These are phyloP conservation scores for Saprolegnia parasitica DNA, from an alignment of 352 stramenopile genomes.

Conservation along the genomic window DNA sequence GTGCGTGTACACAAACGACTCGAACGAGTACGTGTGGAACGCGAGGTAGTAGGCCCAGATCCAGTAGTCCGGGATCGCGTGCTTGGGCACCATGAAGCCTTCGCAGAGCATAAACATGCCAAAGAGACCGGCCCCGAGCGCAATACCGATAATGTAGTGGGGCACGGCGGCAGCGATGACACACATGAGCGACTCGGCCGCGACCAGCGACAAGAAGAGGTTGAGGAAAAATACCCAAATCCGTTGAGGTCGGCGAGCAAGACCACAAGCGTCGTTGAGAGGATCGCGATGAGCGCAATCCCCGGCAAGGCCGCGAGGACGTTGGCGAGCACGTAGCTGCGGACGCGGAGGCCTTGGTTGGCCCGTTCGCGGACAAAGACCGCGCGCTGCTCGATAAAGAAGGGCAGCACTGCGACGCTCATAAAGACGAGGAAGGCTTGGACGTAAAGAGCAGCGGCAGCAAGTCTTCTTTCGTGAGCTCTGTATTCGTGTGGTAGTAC, in stretches of 20 bases:
- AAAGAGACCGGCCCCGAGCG: constrained; percentile 45
- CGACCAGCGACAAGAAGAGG: constrained; percentile 50
- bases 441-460: constrained; percentile 78
- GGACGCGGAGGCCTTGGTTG: constrained; percentile 55
- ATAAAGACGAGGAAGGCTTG: constrained; percentile 87
- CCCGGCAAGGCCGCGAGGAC: constrained; percentile 45
- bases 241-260: constrained; percentile 37
- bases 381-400: constrained; percentile 73
- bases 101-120: constrained; percentile 54
- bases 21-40: constrained; percentile 58
- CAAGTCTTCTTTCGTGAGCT: constrained; percentile 40
- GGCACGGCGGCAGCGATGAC: constrained; percentile 43
- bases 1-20: constrained; percentile 49
- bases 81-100: constrained; percentile 45
- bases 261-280: constrained; percentile 38
- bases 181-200: constrained; percentile 45
- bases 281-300: constrained; percentile 41
- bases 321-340: constrained; percentile 56
- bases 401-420: constrained; percentile 80
- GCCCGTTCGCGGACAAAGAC: constrained; percentile 65
- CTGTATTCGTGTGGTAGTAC: constrained; percentile 51
- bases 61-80: constrained; percentile 41
- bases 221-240: constrained; percentile 38
- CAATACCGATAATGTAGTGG: constrained; percentile 57
- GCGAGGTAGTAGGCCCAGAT: constrained; percentile 54